These are phyloP conservation scores for Hydrangea macrophylla DNA, from an alignment of 148 eudicot genomes.

Conservation along the genomic window DNA sequence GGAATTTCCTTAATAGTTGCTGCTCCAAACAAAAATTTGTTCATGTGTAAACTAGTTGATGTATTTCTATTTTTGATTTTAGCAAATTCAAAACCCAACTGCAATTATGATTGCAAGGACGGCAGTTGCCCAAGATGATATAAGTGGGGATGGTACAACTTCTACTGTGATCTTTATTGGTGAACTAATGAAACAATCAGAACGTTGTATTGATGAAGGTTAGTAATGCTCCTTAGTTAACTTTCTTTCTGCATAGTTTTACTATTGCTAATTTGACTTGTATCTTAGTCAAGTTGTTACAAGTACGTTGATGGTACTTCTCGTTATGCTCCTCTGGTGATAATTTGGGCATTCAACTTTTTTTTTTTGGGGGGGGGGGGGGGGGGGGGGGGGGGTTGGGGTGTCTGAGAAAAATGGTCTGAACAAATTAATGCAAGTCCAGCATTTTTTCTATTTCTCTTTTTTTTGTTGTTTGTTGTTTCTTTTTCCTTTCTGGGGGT, in stretches of 20 bases:
- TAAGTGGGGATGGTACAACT: conserved; percentile 96
- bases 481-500: background rate
- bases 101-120: conserved; percentile 99
- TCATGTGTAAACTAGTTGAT: background rate
- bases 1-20: background rate
- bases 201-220: conserved; percentile 97
- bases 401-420: no score
- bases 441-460: no score
- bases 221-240: background rate
- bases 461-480: no score
- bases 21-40: background rate
- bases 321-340: background rate
- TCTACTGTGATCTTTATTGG: conserved; percentile 97
- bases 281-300: background rate
- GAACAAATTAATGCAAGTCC: no score
- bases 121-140: conserved; percentile 99
- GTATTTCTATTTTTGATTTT: conserved; percentile 15
- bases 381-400: no score
- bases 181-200: conserved; percentile 98
- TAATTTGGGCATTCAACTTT: background rate
- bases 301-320: background rate
- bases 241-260: background rate
- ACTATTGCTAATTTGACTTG: background rate
- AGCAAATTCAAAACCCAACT: conserved; percentile 99
- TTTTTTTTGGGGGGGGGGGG: no score